Evolutionary conservation across 2,329 filamentous ascomycete genomes (phyloP).

Genomic region (Diaporthe capsici): DNA sequence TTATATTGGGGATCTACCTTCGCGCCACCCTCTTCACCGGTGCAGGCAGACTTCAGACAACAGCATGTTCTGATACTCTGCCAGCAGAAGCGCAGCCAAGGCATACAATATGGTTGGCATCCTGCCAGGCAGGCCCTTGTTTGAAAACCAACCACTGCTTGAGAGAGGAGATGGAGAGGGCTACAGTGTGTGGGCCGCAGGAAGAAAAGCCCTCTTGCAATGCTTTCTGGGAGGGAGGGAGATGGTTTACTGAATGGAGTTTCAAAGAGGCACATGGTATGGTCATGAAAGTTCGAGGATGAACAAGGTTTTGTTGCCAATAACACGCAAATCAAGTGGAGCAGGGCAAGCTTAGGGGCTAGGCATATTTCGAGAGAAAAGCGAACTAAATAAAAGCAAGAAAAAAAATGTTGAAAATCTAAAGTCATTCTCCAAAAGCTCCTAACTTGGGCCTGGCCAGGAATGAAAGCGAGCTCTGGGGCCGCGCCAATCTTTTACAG

Average conservation of each 20-base stretch:
- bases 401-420: constrained; percentile 44
- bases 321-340: constrained; percentile 37
- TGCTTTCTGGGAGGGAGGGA: neutral
- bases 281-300: constrained; percentile 28
- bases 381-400: constrained; percentile 28
- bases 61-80: neutral
- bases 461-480: neutral
- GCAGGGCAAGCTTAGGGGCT: constrained; percentile 16
- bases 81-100: neutral
- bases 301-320: constrained; percentile 35
- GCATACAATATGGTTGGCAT: neutral
- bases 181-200: neutral
- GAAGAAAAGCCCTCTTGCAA: neutral
- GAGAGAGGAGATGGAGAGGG: neutral
- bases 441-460: neutral
- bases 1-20: neutral
- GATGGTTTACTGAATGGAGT: constrained; percentile 26
- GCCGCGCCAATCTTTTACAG: neutral
- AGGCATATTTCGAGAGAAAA: constrained; percentile 35
- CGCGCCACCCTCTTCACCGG: neutral
- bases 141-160: neutral
- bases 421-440: constrained; percentile 3
- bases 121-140: neutral
- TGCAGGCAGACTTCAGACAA: neutral
- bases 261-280: constrained; percentile 29